These are phyloP conservation scores for Tricholoma bakamatsutake DNA, from an alignment of 768 basidiomycete genomes.

Conservation along the genomic window DNA sequence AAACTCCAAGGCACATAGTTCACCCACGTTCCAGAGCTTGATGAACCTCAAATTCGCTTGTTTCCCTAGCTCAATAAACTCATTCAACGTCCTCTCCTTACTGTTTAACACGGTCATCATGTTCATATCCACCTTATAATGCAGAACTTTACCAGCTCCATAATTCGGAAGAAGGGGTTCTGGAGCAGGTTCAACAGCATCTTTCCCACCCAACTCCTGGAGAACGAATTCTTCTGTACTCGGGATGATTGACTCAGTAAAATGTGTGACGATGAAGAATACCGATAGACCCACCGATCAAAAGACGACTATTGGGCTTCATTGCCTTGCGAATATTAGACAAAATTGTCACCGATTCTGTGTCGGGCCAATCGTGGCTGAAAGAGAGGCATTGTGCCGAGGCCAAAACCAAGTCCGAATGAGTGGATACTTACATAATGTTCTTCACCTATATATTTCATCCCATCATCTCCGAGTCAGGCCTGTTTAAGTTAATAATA, in stretches of 20 bases:
- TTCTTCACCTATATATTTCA: not conserved
- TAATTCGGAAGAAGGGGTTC: conserved; percentile 44
- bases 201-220: too few species aligned
- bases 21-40: too few species aligned
- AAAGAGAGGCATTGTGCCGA: conserved; percentile 3
- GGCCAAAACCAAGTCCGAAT: too few species aligned
- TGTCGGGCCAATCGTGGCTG: conserved; percentile 32
- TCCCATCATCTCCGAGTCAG: too few species aligned
- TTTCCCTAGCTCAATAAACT: conserved; percentile 30
- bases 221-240: conserved; percentile 36
- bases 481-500: too few species aligned
- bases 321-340: too few species aligned
- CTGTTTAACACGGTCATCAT: conserved; percentile 39
- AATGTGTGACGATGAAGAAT: conserved; percentile 26
- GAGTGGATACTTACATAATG: not conserved
- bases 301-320: too few species aligned
- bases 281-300: too few species aligned
- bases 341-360: conserved; percentile 21
- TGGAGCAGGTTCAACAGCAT: conserved; percentile 30
- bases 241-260: too few species aligned
- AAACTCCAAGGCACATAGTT: too few species aligned
- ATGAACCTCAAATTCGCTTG: too few species aligned
- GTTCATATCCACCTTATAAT: conserved; percentile 39
- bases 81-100: conserved; percentile 36
- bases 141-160: conserved; percentile 33